Percentiles rank a stretch among this genome's conserved stretches.
Conservation (phyloP, 108 stramenopile species). For the Cyclostephanos invisitatus region DNA sequence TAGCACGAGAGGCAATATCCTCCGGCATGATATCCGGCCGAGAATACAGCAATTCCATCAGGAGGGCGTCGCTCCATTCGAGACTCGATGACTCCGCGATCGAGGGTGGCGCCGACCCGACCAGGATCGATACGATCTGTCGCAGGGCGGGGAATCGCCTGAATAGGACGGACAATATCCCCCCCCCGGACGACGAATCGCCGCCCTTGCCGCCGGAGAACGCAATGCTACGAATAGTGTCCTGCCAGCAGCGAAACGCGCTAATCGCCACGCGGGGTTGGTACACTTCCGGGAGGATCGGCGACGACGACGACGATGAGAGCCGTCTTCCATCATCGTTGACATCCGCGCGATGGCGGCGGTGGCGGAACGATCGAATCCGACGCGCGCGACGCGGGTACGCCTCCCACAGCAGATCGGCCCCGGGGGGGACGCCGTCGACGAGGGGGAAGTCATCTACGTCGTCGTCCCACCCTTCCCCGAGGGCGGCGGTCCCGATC, state of each 20-base stretch:
- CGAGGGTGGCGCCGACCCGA: constrained; percentile 12
- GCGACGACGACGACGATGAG: neutral
- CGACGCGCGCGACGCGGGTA: constrained; percentile 24
- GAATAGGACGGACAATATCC: constrained; percentile 18
- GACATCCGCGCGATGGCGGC: constrained; percentile 7
- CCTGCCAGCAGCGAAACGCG: constrained; percentile 59
- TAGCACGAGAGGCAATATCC: constrained; percentile 60
- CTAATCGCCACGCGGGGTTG: constrained; percentile 54
- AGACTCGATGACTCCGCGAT: constrained; percentile 4
- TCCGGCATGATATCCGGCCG: constrained; percentile 58
- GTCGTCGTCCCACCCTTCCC: constrained; percentile 10
- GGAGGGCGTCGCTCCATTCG: constrained; percentile 65
- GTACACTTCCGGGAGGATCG: constrained; percentile 51
- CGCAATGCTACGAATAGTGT: constrained; percentile 23
- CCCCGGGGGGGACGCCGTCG: constrained; percentile 42
- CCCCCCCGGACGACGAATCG: constrained; percentile 2
- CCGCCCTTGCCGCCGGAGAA: constrained; percentile 2
- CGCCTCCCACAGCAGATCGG: constrained; percentile 74
- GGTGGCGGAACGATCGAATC: constrained; percentile 24
- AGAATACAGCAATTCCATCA: constrained; percentile 70
- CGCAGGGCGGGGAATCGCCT: constrained; percentile 38
- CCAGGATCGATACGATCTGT: constrained; percentile 31
- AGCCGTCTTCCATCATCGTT: neutral
- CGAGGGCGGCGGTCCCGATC: neutral
- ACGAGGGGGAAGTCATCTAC: constrained; percentile 6